Percentiles rank a stretch among this genome's conserved stretches.
Conservation (phyloP, 345 rosid genomes). For the Eucalyptus sideroxylon region DNA sequence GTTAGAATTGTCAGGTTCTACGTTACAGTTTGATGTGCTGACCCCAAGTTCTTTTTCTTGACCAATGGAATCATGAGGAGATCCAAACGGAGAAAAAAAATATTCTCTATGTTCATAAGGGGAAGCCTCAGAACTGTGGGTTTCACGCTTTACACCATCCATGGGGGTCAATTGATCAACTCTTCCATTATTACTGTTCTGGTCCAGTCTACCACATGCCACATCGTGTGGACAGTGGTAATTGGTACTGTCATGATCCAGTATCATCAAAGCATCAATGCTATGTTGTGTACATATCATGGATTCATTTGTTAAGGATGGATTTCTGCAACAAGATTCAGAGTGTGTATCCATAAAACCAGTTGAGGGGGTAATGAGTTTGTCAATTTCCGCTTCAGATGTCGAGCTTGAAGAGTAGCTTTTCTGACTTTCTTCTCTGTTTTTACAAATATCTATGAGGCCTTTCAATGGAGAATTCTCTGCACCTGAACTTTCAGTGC, state of each 20-base stretch:
- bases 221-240: background rate
- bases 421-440: background rate
- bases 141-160: background rate
- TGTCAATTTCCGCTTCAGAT: conserved; percentile 7
- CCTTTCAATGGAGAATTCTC: background rate
- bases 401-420: conserved; percentile 1
- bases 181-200: background rate
- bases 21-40: background rate
- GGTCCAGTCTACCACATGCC: background rate
- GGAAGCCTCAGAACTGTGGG: background rate
- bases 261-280: background rate
- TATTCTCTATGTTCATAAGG: background rate
- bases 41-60: background rate
- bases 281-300: background rate
- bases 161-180: background rate
- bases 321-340: background rate
- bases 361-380: conserved; percentile 12
- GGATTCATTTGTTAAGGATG: background rate
- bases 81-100: background rate
- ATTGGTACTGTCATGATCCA: background rate
- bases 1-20: background rate
- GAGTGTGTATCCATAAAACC: conserved; percentile 4
- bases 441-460: background rate
- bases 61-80: background rate
- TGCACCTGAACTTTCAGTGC: background rate